These are phyloP conservation scores for Neocatenulostroma microsporum DNA, from an alignment of 2,329 filamentous ascomycete genomes.

Conservation along the genomic window DNA sequence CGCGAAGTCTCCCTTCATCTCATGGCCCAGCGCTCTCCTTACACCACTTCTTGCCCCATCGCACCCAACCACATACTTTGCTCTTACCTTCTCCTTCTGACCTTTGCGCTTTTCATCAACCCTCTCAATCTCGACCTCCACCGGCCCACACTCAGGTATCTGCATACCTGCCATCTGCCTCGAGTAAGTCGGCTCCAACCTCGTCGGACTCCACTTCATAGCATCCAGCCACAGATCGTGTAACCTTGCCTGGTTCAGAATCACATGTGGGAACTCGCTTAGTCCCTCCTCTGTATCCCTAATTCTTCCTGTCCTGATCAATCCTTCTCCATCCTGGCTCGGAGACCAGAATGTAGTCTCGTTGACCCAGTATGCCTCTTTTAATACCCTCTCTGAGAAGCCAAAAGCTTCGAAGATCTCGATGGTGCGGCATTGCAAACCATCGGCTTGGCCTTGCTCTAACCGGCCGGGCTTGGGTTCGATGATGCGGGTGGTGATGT, in stretches of 20 bases:
- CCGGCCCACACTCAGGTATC: constrained; percentile 40
- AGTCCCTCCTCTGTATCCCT: constrained; percentile 48
- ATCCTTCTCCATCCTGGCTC: constrained; percentile 47
- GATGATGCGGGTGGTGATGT: constrained; percentile 33
- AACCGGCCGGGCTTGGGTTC: constrained; percentile 38
- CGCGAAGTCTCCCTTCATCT: constrained; percentile 22
- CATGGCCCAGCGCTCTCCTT: constrained; percentile 38
- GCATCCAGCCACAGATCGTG: constrained; percentile 44
- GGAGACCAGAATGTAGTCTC: constrained; percentile 55
- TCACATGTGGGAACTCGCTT: constrained; percentile 58
- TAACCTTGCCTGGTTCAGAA: constrained; percentile 62
- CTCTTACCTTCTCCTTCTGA: constrained; percentile 37
- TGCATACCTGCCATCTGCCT: constrained; percentile 18
- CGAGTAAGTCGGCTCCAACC: constrained; percentile 26
- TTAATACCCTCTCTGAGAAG: constrained; percentile 53
- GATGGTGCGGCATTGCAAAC: constrained; percentile 35
- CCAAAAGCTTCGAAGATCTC: constrained; percentile 42
- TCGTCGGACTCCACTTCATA: constrained; percentile 32
- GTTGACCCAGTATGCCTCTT: constrained; percentile 56
- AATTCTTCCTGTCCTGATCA: constrained; percentile 51
- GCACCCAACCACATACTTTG: constrained; percentile 62
- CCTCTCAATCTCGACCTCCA: constrained; percentile 51
- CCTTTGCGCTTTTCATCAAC: constrained; percentile 18
- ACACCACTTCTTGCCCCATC: constrained; percentile 67
- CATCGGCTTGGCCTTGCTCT: constrained; percentile 36